Conservation (phyloP, 75 land plant genomes). For the Picea glauca region DNA sequence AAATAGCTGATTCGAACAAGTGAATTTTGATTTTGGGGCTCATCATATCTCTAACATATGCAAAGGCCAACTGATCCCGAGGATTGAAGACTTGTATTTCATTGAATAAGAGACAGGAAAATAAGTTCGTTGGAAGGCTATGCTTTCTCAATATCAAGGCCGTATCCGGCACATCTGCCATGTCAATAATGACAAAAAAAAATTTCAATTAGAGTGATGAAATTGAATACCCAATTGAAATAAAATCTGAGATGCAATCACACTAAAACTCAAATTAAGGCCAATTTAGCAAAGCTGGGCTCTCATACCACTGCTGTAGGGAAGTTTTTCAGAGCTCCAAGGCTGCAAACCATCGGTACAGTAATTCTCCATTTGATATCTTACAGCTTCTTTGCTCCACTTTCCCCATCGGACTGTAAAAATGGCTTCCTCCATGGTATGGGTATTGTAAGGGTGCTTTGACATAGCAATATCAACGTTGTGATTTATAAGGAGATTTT, state of each 20-base stretch:
- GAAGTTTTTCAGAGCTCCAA: conserved; percentile 49
- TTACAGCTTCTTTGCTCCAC: conserved; percentile 45
- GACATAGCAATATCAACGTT: conserved; percentile 57
- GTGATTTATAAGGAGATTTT: conserved; percentile 31
- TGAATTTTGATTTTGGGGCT: conserved; percentile 43
- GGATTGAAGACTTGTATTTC: conserved; percentile 70
- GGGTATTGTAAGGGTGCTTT: conserved; percentile 47
- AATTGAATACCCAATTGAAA: too few relatives aligned
- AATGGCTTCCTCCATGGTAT: conserved; percentile 74
- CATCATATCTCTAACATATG: conserved; percentile 65
- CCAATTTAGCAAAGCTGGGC: too few relatives aligned
- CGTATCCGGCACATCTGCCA: conserved; percentile 69
- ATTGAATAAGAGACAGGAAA: conserved; percentile 72
- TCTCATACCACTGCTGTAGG: conserved; percentile 44
- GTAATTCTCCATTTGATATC: conserved; percentile 64
- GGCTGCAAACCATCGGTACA: conserved; percentile 63
- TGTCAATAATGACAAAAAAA: too few relatives aligned
- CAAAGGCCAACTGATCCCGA: conserved; percentile 72
- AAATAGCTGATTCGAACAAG: conserved; percentile 55
- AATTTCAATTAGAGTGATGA: not conserved
- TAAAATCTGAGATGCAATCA: too few relatives aligned
- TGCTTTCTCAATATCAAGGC: conserved; percentile 60
- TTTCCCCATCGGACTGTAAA: conserved; percentile 72
- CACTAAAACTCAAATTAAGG: too few relatives aligned
- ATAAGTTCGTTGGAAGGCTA: conserved; percentile 34